A percentile compares a stretch with the other conserved stretches of the same genome.
These are phyloP conservation scores for Pseudopediastrum boryanum DNA, from an alignment of 139 green algal genomes.

Conservation along the genomic window DNA sequence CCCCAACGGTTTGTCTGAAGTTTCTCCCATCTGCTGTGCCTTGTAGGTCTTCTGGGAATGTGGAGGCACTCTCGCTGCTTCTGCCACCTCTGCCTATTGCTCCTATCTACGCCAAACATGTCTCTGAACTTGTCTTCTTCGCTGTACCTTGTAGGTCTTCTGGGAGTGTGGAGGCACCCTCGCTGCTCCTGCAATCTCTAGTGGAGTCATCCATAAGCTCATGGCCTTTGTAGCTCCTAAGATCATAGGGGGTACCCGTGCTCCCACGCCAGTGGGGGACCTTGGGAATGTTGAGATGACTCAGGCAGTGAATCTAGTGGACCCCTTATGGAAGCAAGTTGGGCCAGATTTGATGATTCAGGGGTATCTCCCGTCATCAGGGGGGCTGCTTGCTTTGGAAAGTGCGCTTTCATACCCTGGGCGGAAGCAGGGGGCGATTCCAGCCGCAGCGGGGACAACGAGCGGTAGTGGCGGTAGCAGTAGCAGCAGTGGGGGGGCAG, in stretches of 20 bases:
- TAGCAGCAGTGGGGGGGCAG: slow-evolving; percentile 2
- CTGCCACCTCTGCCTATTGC: too few relatives aligned
- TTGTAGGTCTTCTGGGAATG: too few relatives aligned
- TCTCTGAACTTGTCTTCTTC: too few relatives aligned
- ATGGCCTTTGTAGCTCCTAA: slow-evolving; percentile 96
- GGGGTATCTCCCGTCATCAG: slow-evolving; percentile 86
- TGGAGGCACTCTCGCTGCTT: too few relatives aligned
- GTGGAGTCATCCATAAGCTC: slow-evolving; percentile 91
- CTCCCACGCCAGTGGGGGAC: slow-evolving; percentile 94
- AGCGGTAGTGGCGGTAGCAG: neutral
- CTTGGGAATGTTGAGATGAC: slow-evolving; percentile 98
- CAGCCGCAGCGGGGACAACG: neutral
- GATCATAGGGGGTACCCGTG: slow-evolving; percentile 77
- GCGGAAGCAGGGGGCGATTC: slow-evolving; percentile 12
- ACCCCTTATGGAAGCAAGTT: slow-evolving; percentile 63
- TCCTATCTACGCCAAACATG: too few relatives aligned
- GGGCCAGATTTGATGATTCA: slow-evolving; percentile 89
- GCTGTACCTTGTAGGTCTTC: slow-evolving; percentile 83
- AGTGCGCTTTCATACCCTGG: slow-evolving; percentile 21
- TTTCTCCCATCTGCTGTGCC: too few relatives aligned
- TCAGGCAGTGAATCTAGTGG: slow-evolving; percentile 75
- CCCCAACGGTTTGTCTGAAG: too few relatives aligned
- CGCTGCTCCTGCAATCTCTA: slow-evolving; percentile 90
- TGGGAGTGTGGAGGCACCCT: slow-evolving; percentile 98
- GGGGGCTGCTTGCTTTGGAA: slow-evolving; percentile 55